Conservation (phyloP, 169 alveolate genomes). For the Eimeria tenella region DNA sequence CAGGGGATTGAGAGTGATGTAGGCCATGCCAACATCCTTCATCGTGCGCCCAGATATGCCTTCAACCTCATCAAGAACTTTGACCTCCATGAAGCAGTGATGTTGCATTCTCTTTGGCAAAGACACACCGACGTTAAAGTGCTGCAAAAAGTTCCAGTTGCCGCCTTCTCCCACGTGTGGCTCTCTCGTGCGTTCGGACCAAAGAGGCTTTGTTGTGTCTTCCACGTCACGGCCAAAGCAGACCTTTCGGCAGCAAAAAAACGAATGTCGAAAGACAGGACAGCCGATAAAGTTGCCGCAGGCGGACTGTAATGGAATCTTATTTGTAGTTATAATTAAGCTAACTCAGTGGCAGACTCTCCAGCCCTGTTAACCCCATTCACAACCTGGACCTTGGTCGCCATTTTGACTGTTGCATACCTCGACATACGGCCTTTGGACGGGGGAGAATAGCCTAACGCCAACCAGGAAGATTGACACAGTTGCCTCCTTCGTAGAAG, state of each 20-base stretch:
- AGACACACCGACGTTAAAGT: constrained; percentile 84
- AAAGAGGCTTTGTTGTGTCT: constrained; percentile 86
- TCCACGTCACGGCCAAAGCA: constrained; percentile 90
- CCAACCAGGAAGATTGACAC: constrained; percentile 90
- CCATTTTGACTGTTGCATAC: too few relatives aligned
- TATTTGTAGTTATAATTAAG: too few relatives aligned
- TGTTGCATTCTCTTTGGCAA: constrained; percentile 92
- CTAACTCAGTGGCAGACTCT: too few relatives aligned
- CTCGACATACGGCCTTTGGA: constrained; percentile 88
- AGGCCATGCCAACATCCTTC: constrained; percentile 86
- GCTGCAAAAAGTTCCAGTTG: constrained; percentile 83
- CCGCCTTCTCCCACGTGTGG: constrained; percentile 85
- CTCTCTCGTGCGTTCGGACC: constrained; percentile 87
- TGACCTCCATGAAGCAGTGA: constrained; percentile 88
- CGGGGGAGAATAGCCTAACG: constrained; percentile 88
- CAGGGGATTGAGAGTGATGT: constrained; percentile 87
- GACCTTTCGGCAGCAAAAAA: constrained; percentile 67
- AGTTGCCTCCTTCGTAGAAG: constrained; percentile 88
- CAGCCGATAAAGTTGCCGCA: too few relatives aligned
- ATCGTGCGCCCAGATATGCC: constrained; percentile 78
- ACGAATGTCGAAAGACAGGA: not conserved
- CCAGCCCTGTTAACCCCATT: too few relatives aligned
- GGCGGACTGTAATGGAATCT: too few relatives aligned
- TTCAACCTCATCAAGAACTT: constrained; percentile 70
- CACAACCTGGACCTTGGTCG: too few relatives aligned